Conservation (phyloP, 768 basidiomycete genomes). For the Lentinula edodes region DNA sequence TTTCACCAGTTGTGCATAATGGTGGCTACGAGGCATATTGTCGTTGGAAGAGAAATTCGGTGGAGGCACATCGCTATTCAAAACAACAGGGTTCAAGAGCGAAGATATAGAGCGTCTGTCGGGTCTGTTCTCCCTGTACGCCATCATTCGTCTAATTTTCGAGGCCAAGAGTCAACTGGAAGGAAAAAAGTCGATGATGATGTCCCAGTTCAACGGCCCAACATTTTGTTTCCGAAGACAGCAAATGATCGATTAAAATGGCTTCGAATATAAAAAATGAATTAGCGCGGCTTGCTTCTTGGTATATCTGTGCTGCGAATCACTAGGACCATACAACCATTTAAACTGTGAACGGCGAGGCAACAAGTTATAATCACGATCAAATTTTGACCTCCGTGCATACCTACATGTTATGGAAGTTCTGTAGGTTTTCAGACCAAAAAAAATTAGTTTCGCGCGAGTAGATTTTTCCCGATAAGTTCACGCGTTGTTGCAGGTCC, state of each 20-base stretch:
- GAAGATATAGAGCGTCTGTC: background rate
- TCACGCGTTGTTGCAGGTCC: too few relatives aligned
- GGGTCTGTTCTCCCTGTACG: background rate
- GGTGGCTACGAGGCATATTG: background rate
- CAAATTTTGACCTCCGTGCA: background rate
- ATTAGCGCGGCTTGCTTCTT: conserved; percentile 1
- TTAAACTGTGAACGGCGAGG: background rate
- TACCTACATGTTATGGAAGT: background rate
- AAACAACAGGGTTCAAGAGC: background rate
- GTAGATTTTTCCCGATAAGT: background rate
- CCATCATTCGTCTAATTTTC: background rate
- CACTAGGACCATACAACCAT: background rate
- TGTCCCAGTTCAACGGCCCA: background rate
- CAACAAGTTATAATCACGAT: background rate
- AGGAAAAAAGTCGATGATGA: background rate
- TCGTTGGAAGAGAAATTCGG: background rate
- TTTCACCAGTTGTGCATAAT: background rate
- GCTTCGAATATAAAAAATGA: background rate
- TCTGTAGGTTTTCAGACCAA: background rate
- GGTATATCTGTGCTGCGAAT: background rate
- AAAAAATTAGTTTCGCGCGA: background rate
- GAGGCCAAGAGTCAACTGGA: background rate
- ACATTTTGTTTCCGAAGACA: background rate
- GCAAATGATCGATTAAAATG: conserved; percentile 4
- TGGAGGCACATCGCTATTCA: background rate